Percentiles rank a stretch among this genome's conserved stretches.
Evolutionary conservation across 164 flowering plant genomes (phyloP).

Genomic region (Chimonanthus praecox): DNA sequence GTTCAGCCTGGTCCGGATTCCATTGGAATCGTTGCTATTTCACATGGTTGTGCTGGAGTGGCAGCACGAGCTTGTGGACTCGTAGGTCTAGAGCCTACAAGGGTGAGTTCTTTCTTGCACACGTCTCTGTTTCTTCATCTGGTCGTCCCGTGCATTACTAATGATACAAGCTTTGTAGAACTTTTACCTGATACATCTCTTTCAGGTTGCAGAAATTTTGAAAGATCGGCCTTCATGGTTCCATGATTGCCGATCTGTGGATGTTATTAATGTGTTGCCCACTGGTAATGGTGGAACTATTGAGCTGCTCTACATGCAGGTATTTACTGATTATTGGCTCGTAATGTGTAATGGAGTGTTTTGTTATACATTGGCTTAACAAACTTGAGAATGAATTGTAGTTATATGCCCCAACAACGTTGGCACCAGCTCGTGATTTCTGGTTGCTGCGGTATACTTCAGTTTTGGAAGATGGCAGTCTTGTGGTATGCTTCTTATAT

Average conservation of each 20-base stretch:
- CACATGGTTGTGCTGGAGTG: slow-evolving; percentile 92
- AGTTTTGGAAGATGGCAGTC: slow-evolving; percentile 90
- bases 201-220: slow-evolving; percentile 91
- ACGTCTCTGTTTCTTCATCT: background rate
- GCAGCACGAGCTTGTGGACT: slow-evolving; percentile 98
- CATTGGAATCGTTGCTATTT: slow-evolving; percentile 99
- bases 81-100: slow-evolving; percentile 89
- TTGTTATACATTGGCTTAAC: background rate
- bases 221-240: slow-evolving; percentile 96
- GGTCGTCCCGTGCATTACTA: background rate
- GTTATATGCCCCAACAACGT: slow-evolving; percentile 99
- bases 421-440: slow-evolving; percentile 97
- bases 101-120: slow-evolving; percentile 33
- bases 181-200: slow-evolving; percentile 1
- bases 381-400: slow-evolving; percentile 15
- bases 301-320: slow-evolving; percentile 98
- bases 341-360: background rate
- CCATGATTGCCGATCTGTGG: slow-evolving; percentile 92
- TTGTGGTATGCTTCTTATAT: slow-evolving; percentile 63
- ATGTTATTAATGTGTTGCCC: slow-evolving; percentile 77
- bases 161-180: background rate
- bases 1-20: slow-evolving; percentile 99
- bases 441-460: slow-evolving; percentile 92
- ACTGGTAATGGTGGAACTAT: slow-evolving; percentile 97
- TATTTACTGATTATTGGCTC: slow-evolving; percentile 12